Base-by-base conservation (phyloP, 129 eudicot genomes). In the sunflower (Helianthus annuus) region DNA sequence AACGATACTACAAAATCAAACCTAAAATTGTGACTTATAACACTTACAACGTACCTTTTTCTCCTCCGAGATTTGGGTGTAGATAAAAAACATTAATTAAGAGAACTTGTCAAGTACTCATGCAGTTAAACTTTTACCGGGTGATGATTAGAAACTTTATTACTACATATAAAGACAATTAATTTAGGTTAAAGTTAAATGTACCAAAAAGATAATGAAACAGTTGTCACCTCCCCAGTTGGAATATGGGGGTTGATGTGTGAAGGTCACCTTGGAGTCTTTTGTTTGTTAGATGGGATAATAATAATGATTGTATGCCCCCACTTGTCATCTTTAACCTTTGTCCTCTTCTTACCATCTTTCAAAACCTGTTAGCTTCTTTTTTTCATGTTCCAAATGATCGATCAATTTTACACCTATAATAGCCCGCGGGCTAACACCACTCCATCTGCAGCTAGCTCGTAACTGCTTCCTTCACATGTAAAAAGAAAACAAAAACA, bases 281-380 rank as follows among this genome's bases (percentile, higher is more conserved):
- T 27, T 27, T 27, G 32, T 27, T 1, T 1, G 32, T 1, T 22
- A 0, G 16, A 10, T 24, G 64, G 64, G 39, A 57, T 57, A 36
- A 57, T 27, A 32, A 32, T 32, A 32, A 57, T 57, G 64, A 57
- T 22, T 57, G 64, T 24, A 57, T 19, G 61, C 24, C 39, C 64
- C 63, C 64, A 24, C 39, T 11, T 24, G 4, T 10, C 4, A 10
- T 11, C 64, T 24, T 57, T 38, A 24, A 57, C 39, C 11, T 54
- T 54, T 15, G 29, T 54, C 29, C 10, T 15, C 59, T 54, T 54
- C 10, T 54, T 51, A n/a, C 15, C 4, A 6, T 54, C 9, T n/a
- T 7, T 22, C 27, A 3, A 6, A 53, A 5, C 8, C 17, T 57
- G 10, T 22, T 56, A 4, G 0, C 2, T 5, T 53, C 5, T 1